Evolutionary conservation across 805 yeast genomes (phyloP).

Genomic region (Metschnikowia anglica): DNA sequence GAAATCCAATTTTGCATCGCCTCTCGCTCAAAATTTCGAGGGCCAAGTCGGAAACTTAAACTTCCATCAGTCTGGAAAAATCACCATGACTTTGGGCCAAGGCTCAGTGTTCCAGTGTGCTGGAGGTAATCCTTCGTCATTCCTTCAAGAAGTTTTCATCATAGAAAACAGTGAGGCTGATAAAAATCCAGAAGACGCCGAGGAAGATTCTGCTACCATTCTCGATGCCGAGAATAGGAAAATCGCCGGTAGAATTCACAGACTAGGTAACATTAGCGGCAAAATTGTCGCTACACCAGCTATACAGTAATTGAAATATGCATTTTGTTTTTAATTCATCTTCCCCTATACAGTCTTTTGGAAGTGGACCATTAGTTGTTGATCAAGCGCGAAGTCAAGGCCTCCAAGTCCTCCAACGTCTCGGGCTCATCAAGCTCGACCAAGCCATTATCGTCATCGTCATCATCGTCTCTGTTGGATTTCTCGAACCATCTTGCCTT

Average conservation of each 20-base stretch:
- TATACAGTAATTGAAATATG: conserved; percentile 5
- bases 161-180: conserved; percentile 39
- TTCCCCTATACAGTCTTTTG: not conserved
- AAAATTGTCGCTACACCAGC: conserved; percentile 23
- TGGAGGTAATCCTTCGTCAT: conserved; percentile 65
- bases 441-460: conserved; percentile 33
- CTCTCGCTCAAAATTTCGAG: conserved; percentile 13
- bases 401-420: conserved; percentile 91
- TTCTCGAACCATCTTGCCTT: conserved; percentile 53
- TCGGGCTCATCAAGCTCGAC: conserved; percentile 86
- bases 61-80: conserved; percentile 79
- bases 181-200: conserved; percentile 18
- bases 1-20: conserved; percentile 13
- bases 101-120: conserved; percentile 62
- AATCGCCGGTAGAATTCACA: conserved; percentile 18
- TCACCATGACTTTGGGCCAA: conserved; percentile 72
- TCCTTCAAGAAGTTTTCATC: conserved; percentile 70
- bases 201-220: conserved; percentile 30
- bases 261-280: conserved; percentile 19
- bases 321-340: not conserved
- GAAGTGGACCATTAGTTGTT: conserved; percentile 6
- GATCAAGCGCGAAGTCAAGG: conserved; percentile 61
- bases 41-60: conserved; percentile 76
- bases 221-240: conserved; percentile 19
- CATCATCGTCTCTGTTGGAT: conserved; percentile 23